Conservation (phyloP, 1,284 basidiomycete species). For the Fomes fomentarius region DNA sequence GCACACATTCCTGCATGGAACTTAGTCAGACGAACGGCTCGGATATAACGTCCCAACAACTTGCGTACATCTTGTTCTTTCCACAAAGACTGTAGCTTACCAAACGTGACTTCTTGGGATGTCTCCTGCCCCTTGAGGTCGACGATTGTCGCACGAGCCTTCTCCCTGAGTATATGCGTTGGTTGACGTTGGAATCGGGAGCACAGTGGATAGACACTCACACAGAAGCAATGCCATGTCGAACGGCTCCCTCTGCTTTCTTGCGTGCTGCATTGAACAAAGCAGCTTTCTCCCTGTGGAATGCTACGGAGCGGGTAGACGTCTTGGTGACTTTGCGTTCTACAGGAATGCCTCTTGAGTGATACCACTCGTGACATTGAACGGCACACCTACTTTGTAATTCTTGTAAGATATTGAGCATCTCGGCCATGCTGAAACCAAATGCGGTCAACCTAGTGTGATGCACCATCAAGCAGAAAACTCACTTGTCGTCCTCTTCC, state of each 20-base stretch:
- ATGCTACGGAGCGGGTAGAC: conserved; percentile 30
- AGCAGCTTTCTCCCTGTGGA: conserved; percentile 35
- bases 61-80: conserved; percentile 31
- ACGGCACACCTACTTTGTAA: conserved; percentile 31
- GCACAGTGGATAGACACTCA: conserved; percentile 10
- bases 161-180: conserved; percentile 27
- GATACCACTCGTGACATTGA: background rate
- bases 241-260: conserved; percentile 29
- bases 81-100: conserved; percentile 27
- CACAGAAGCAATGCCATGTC: conserved; percentile 33
- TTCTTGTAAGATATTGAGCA: conserved; percentile 36
- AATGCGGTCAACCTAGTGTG: too few relatives aligned
- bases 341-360: conserved; percentile 13
- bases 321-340: conserved; percentile 37
- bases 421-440: conserved; percentile 35
- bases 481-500: conserved; percentile 32
- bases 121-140: conserved; percentile 32
- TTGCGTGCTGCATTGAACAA: conserved; percentile 32
- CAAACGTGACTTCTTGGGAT: conserved; percentile 25
- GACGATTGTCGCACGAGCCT: conserved; percentile 27
- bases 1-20: conserved; percentile 37
- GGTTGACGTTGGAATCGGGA: background rate
- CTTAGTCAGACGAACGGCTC: background rate
- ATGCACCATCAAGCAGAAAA: too few relatives aligned
- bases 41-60: background rate